A percentile compares a stretch with the other conserved stretches of the same genome.
These are phyloP conservation scores for Bruguiera parviflora DNA, from an alignment of 345 rosid genomes.

Conservation along the genomic window DNA sequence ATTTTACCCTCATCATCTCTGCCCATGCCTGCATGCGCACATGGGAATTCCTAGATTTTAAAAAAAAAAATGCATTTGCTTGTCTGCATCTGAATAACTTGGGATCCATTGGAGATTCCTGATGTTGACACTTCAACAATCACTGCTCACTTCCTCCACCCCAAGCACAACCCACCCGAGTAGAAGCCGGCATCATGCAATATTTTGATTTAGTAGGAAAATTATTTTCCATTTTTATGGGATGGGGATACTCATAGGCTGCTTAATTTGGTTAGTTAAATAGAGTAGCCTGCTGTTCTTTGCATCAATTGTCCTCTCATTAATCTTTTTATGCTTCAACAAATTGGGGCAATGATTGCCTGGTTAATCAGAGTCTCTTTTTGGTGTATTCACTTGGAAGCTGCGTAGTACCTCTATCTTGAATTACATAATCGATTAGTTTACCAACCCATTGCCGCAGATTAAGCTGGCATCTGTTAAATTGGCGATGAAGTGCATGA, in stretches of 20 bases:
- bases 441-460: slow-evolving; percentile 28
- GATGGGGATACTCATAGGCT: too few relatives aligned
- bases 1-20: slow-evolving; percentile 17
- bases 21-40: slow-evolving; percentile 47
- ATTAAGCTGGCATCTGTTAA: slow-evolving; percentile 88
- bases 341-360: too few relatives aligned
- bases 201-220: too few relatives aligned
- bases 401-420: not conserved
- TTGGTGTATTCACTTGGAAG: not conserved
- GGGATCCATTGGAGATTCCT: slow-evolving; percentile 23
- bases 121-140: slow-evolving; percentile 3
- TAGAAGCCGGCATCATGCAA: too few relatives aligned
- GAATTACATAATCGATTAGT: not conserved
- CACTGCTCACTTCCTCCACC: not conserved
- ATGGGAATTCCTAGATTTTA: slow-evolving; percentile 42
- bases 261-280: too few relatives aligned
- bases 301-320: too few relatives aligned
- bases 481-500: slow-evolving; percentile 95
- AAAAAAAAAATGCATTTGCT: slow-evolving; percentile 11
- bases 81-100: slow-evolving; percentile 44
- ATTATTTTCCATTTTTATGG: too few relatives aligned
- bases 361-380: too few relatives aligned
- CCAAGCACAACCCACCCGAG: too few relatives aligned
- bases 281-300: too few relatives aligned
- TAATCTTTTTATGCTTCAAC: too few relatives aligned